These are phyloP conservation scores for Candida mesenterica DNA, from an alignment of 1,139 yeast genomes.

Conservation along the genomic window DNA sequence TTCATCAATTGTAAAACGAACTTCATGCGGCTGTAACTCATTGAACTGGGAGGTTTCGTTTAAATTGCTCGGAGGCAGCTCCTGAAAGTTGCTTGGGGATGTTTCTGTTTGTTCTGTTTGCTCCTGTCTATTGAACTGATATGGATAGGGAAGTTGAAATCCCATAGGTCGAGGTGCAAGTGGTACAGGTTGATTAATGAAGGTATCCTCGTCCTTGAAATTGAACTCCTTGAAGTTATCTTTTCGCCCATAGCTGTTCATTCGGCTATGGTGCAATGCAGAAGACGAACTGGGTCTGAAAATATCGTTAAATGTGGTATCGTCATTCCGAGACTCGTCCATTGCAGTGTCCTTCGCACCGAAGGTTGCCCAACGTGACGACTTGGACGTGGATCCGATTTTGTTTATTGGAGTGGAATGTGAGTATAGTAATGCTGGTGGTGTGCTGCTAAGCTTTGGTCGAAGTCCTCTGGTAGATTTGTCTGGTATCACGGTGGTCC, in stretches of 20 bases:
- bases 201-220: conserved; percentile 11
- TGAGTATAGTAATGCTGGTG: conserved; percentile 20
- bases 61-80: conserved; percentile 1
- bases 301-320: conserved; percentile 16
- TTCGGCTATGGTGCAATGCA: conserved; percentile 4
- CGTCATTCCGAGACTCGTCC: conserved; percentile 16
- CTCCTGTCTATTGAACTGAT: not conserved
- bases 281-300: conserved; percentile 11
- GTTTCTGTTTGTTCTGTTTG: not conserved
- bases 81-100: conserved; percentile 1
- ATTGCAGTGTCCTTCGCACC: conserved; percentile 2
- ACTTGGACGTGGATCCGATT: conserved; percentile 7
- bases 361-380: conserved; percentile 9
- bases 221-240: conserved; percentile 4
- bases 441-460: conserved; percentile 9
- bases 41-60: not conserved
- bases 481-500: conserved; percentile 10
- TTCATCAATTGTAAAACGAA: conserved; percentile 6
- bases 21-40: conserved; percentile 3
- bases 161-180: conserved; percentile 1
- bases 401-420: conserved; percentile 33
- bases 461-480: conserved; percentile 8
- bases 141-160: conserved; percentile 1
- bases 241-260: conserved; percentile 2
- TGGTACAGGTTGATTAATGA: conserved; percentile 9